These are phyloP conservation scores for Lepidium didymum DNA, from an alignment of 345 rosid species.

Conservation along the genomic window DNA sequence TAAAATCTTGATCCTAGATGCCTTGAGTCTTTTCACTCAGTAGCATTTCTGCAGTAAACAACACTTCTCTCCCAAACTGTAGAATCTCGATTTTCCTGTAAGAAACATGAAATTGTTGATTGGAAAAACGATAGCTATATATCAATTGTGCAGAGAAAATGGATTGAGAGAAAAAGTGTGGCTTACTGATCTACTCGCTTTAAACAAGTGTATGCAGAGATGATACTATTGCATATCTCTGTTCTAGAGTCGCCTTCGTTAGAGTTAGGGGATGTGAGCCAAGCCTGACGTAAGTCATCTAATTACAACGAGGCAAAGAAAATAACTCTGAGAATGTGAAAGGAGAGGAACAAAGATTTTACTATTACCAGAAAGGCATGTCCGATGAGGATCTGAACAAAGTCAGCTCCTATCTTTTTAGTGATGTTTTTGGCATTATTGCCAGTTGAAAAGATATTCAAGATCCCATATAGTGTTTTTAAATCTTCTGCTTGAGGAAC, in stretches of 20 bases:
- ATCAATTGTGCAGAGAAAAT: background rate
- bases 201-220: constrained; percentile 49
- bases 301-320: background rate
- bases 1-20: constrained; percentile 17
- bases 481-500: constrained; percentile 29
- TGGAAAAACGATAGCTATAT: background rate
- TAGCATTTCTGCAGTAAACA: constrained; percentile 62
- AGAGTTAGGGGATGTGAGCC: constrained; percentile 29
- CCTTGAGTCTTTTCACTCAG: constrained; percentile 22
- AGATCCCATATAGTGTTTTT: constrained; percentile 41
- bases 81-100: constrained; percentile 62
- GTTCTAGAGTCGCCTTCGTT: constrained; percentile 32
- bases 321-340: background rate
- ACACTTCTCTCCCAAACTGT: constrained; percentile 63
- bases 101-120: constrained; percentile 14
- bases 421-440: constrained; percentile 37
- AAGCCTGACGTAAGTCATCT: constrained; percentile 42
- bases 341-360: background rate
- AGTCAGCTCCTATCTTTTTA: constrained; percentile 47
- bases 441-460: constrained; percentile 46
- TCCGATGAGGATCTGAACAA: constrained; percentile 66
- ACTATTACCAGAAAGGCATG: constrained; percentile 68
- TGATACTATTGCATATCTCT: constrained; percentile 55
- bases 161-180: background rate
- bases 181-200: constrained; percentile 48